Conservation (phyloP, 202 grass and related monocot species). For the Alloteropsis angusta region DNA sequence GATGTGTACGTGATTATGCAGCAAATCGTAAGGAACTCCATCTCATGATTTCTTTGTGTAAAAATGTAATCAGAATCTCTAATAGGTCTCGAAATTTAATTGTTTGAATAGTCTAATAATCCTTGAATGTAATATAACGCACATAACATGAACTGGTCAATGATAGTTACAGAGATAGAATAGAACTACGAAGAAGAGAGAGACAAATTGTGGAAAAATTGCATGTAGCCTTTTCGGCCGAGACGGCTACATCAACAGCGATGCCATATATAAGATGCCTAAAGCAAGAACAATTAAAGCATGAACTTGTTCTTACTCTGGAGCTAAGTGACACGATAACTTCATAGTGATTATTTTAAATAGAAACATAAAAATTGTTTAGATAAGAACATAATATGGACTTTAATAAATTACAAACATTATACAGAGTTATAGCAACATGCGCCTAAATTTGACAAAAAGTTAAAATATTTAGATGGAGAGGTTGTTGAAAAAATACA, state of each 20-base stretch:
- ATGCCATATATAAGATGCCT: neutral
- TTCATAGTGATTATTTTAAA: neutral
- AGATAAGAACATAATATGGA: neutral
- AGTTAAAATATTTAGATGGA: too few species aligned
- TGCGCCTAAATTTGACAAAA: neutral
- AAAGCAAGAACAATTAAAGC: constrained; percentile 7
- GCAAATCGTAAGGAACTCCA: neutral
- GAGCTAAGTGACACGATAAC: neutral
- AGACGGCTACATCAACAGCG: neutral
- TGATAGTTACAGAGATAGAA: neutral
- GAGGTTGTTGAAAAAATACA: neutral
- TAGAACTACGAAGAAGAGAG: neutral
- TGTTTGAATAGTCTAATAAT: too few species aligned
- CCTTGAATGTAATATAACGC: neutral
- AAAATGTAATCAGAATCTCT: neutral
- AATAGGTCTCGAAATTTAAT: too few species aligned
- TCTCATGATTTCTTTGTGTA: neutral
- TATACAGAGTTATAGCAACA: neutral
- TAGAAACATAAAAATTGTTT: neutral
- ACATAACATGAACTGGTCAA: neutral
- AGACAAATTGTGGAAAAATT: neutral
- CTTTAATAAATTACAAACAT: neutral
- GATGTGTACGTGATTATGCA: constrained; percentile 10
- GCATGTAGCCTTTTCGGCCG: too few species aligned
- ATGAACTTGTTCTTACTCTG: neutral